Percentiles rank a stretch among this genome's conserved stretches.
phyloP scores from a whole-genome alignment of 768 basidiomycete genomes.

The Russula ochroleuca region DNA sequence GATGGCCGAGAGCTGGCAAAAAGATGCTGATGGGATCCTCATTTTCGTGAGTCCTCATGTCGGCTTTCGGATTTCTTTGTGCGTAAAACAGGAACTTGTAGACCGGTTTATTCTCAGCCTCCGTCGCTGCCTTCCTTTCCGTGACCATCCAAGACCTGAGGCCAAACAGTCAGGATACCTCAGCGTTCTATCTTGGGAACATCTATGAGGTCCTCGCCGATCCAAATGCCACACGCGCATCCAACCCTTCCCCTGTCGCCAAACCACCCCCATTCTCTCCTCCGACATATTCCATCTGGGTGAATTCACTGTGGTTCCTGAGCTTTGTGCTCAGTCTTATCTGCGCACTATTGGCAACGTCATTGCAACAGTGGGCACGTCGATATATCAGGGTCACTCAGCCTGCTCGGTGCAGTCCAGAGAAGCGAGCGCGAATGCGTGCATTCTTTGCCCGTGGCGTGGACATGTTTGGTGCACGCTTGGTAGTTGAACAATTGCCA shows the following conservation, averaged over 20 bases:
- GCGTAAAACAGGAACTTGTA: neutral
- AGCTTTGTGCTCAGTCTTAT: constrained; percentile 2
- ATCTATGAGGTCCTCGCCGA: neutral
- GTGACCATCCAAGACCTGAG: neutral
- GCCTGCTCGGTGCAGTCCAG: neutral
- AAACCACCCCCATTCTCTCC: neutral
- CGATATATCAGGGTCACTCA: constrained; percentile 3
- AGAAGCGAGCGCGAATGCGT: constrained; percentile 1
- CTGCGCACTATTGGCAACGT: neutral
- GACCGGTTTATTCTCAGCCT: neutral
- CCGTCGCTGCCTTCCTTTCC: neutral
- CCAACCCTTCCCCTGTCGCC: too few species aligned
- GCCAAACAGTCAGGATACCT: too few species aligned
- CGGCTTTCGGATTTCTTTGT: too few species aligned
- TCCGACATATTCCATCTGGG: neutral
- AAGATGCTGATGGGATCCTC: neutral
- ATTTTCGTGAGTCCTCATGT: neutral
- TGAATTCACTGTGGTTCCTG: constrained; percentile 6
- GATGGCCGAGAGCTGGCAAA: too few species aligned
- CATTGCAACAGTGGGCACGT: constrained; percentile 1
- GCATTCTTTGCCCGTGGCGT: neutral
- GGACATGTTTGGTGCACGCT: neutral
- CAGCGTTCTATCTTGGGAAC: too few species aligned
- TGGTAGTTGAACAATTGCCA: neutral
- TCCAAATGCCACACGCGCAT: neutral